Percentiles rank a stretch among this genome's conserved stretches.
Evolutionary conservation across 1,284 basidiomycete genomes (phyloP).

Genomic region (Irpex sp.): DNA sequence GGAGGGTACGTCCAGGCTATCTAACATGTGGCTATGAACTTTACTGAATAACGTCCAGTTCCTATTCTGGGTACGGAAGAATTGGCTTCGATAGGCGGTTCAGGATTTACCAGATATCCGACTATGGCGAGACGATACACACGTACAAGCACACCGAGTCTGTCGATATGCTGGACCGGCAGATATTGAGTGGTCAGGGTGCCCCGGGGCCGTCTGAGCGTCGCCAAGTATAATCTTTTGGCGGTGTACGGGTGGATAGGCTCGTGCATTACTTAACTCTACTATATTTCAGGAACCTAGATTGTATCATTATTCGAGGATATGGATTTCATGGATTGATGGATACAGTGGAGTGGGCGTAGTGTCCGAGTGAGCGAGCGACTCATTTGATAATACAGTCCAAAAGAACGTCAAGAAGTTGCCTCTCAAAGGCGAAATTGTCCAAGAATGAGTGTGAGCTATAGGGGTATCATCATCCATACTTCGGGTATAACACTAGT

Average conservation of each 20-base stretch:
- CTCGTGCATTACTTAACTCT: background rate
- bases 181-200: background rate
- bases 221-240: background rate
- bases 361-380: background rate
- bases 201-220: background rate
- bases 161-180: conserved; percentile 1
- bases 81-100: conserved; percentile 86
- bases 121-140: conserved; percentile 72
- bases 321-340: background rate
- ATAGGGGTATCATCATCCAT: no score
- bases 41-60: conserved; percentile 33
- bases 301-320: background rate
- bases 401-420: background rate
- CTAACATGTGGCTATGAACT: background rate
- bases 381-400: background rate
- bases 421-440: background rate
- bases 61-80: conserved; percentile 82
- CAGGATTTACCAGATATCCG: conserved; percentile 77
- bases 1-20: conserved; percentile 55
- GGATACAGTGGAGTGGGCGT: background rate
- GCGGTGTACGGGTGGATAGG: background rate
- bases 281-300: background rate
- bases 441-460: no score
- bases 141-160: conserved; percentile 7
- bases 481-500: no score